Evolutionary conservation across 2,329 filamentous ascomycete genomes (phyloP), one percentile per base, ranked within the genome.

Genomic region (Phoma herbarum): DNA sequence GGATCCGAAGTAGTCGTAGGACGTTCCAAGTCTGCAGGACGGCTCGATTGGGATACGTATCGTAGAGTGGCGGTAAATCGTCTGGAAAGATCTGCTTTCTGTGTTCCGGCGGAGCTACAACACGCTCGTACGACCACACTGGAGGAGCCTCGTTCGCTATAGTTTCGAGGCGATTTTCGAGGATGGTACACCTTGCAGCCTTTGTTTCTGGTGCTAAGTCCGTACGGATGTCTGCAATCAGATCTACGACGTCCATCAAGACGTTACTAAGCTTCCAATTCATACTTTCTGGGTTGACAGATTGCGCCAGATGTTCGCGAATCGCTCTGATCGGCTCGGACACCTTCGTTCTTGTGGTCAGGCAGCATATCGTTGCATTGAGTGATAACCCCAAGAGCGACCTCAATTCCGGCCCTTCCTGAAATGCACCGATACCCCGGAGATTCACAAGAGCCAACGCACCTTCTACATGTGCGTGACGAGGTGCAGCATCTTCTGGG

Each of bases 361-460:
- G 52, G 44, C 68, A 71, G 54, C 63, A 71, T 2, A 77, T 70
- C 5, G 73, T 67, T 16, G 68, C 61, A 43, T 75, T 77, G 10
- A 71, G 63, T 16, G 54, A 54, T 6, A 74, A 51, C 1, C 68
- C 62, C 31, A 62, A 51, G 12, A 74, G 58, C 3, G 57, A 60
- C 43, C 51, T 62, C 20, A 71, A 11, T 25, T 63, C 60, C 12
- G 59, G 22, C 18, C 49, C 50, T n/a, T 64, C 56, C 2, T 52
- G 60, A 48, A 72, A 69, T 0, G 50, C 26, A 6, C 64, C 48
- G 10, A 74, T 22, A 7, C 69, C 67, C 4, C 66, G 50, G 6
- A 73, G 52, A 31, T 67, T 70, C 2, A 70, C 64, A 4, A 73
- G 58, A 12, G 65, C 59, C 8, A 74, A 44, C 3, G 71, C 67